phyloP scores from a whole-genome alignment of 2,329 filamentous ascomycete species.

The Capronia epimyces region DNA sequence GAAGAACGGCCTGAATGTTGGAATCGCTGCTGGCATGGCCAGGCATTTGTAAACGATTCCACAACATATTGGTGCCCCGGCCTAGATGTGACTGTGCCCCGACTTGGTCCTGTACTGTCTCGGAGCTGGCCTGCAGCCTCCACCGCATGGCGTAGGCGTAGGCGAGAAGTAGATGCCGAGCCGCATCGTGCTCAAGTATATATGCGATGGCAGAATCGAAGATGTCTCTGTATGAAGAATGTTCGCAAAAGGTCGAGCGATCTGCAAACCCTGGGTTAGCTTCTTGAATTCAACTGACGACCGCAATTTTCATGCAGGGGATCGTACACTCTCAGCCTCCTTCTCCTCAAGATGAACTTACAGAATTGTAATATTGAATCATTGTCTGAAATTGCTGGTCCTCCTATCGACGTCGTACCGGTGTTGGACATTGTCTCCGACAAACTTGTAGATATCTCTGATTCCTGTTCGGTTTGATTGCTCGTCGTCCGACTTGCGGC shows the following conservation, averaged over 20 bases:
- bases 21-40: conserved; percentile 23
- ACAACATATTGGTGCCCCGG: conserved; percentile 23
- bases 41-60: conserved; percentile 21
- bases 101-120: conserved; percentile 17
- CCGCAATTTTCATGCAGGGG: not conserved
- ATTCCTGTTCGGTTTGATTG: conserved; percentile 7
- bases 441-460: conserved; percentile 7
- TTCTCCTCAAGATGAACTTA: conserved; percentile 8
- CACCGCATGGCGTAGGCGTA: conserved; percentile 18
- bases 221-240: conserved; percentile 5
- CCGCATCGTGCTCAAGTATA: conserved; percentile 22
- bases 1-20: conserved; percentile 26
- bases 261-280: conserved; percentile 1
- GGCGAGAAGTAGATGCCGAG: conserved; percentile 19
- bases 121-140: conserved; percentile 9
- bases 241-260: conserved; percentile 14
- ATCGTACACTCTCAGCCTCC: not conserved
- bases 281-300: not conserved
- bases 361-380: conserved; percentile 17
- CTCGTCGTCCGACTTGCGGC: not conserved
- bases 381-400: conserved; percentile 3
- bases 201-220: conserved; percentile 12
- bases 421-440: not conserved
- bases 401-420: not conserved
- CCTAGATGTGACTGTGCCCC: conserved; percentile 22